phyloP scores from a whole-genome alignment of 2,329 filamentous ascomycete genomes.

The Colletotrichum navitas region DNA sequence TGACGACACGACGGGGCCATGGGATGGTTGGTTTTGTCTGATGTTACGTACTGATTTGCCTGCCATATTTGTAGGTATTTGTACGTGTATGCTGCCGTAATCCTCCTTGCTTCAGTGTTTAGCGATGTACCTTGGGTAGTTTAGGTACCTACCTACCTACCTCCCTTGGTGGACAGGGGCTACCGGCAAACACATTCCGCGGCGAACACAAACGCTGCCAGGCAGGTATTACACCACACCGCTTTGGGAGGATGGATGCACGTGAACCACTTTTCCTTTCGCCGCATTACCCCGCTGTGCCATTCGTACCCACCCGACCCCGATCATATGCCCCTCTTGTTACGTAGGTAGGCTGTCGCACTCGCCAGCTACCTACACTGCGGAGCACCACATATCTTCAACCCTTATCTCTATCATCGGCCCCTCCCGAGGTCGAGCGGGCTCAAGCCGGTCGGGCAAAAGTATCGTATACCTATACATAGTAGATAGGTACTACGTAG shows the following conservation, averaged over 20 bases:
- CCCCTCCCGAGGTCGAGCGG: not conserved
- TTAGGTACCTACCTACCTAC: too few relatives aligned
- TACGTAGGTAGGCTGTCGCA: not conserved
- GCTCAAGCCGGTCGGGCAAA: slow-evolving; percentile 11
- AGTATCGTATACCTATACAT: not conserved
- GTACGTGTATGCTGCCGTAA: too few relatives aligned
- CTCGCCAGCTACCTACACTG: not conserved
- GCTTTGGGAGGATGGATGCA: slow-evolving; percentile 1
- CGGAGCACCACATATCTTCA: not conserved
- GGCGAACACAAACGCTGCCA: not conserved
- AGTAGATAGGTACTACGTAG: too few relatives aligned
- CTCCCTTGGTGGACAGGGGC: not conserved
- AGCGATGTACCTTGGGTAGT: too few relatives aligned
- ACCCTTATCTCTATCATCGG: not conserved
- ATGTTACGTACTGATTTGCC: slow-evolving; percentile 31
- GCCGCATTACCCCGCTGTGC: slow-evolving; percentile 18
- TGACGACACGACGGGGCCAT: slow-evolving; percentile 31
- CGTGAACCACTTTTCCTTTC: not conserved
- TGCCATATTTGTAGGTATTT: too few relatives aligned
- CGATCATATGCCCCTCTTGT: not conserved
- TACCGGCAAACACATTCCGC: slow-evolving; percentile 35
- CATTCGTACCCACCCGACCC: not conserved
- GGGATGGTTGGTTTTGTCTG: not conserved
- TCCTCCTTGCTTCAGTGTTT: too few relatives aligned
- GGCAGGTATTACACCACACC: slow-evolving; percentile 18